phyloP scores from a whole-genome alignment of 192 early-diverging fungal species.

The Physocladia obscura region DNA sequence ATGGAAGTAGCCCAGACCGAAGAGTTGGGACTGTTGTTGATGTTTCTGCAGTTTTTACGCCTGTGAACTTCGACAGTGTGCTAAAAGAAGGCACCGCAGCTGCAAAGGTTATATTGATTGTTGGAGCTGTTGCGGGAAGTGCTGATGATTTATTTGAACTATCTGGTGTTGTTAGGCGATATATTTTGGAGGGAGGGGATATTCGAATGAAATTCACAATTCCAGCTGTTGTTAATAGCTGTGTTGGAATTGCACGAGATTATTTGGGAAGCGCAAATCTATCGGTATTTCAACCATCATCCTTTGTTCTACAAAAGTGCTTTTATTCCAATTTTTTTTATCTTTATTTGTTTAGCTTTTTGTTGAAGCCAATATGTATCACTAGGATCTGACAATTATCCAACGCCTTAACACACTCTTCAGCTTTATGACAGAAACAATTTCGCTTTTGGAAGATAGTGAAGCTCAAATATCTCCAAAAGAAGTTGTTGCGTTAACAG shows the following conservation, averaged over 20 bases:
- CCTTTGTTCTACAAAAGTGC: not conserved
- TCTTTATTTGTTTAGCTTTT: too few relatives aligned
- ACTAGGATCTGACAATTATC: slow-evolving; percentile 28
- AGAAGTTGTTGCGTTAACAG: not conserved
- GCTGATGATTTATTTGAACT: slow-evolving; percentile 67
- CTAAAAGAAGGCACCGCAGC: not conserved
- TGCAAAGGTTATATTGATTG: not conserved
- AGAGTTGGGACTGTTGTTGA: not conserved
- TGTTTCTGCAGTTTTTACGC: not conserved
- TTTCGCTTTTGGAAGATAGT: slow-evolving; percentile 61
- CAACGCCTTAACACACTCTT: slow-evolving; percentile 72
- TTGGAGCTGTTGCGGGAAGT: slow-evolving; percentile 30
- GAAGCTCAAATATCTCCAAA: not conserved
- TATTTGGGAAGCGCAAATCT: slow-evolving; percentile 31
- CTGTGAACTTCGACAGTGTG: not conserved
- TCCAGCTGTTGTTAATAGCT: slow-evolving; percentile 76
- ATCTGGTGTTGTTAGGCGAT: slow-evolving; percentile 77
- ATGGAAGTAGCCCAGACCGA: not conserved
- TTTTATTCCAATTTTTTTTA: not conserved
- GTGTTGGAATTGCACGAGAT: slow-evolving; percentile 62
- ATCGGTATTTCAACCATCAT: too few relatives aligned
- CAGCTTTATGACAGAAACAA: slow-evolving; percentile 83
- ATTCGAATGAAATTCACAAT: slow-evolving; percentile 90
- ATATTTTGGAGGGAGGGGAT: slow-evolving; percentile 85
- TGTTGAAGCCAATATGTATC: too few relatives aligned